A percentile compares a stretch with the other conserved stretches of the same genome.
phyloP scores from a whole-genome alignment of 495 filamentous ascomycete species.

The Neurospora sp. region DNA sequence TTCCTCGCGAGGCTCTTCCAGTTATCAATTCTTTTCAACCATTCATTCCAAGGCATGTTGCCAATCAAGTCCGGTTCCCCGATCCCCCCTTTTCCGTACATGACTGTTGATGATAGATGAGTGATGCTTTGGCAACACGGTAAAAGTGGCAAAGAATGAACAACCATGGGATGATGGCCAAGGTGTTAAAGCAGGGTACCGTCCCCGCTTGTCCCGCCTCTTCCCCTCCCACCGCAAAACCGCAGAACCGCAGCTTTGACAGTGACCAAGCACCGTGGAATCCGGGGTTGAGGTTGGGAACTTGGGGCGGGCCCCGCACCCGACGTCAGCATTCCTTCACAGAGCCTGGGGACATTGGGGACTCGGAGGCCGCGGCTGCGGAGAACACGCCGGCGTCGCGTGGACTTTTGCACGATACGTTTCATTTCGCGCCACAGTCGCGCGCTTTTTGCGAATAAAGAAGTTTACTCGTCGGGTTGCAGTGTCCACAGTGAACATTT shows the following conservation, averaged over 20 bases:
- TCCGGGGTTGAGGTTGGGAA: neutral
- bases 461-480: neutral
- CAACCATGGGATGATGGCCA: too few species aligned
- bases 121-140: too few species aligned
- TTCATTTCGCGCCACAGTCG: neutral
- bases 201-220: neutral
- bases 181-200: too few species aligned
- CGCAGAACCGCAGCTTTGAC: neutral
- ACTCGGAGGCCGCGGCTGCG: neutral
- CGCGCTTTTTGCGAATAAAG: neutral
- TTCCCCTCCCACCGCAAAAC: neutral
- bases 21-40: too few species aligned
- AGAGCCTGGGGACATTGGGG: neutral
- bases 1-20: too few species aligned
- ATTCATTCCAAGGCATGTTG: too few species aligned
- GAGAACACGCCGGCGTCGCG: neutral
- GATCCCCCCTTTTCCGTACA: too few species aligned
- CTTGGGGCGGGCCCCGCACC: neutral
- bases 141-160: too few species aligned
- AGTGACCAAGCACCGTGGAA: neutral
- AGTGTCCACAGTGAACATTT: neutral
- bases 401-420: neutral
- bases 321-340: neutral
- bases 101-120: too few species aligned
- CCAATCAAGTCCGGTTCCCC: too few species aligned